phyloP scores from a whole-genome alignment of 257 asterid genomes.

The Ligustrum vulgare region DNA sequence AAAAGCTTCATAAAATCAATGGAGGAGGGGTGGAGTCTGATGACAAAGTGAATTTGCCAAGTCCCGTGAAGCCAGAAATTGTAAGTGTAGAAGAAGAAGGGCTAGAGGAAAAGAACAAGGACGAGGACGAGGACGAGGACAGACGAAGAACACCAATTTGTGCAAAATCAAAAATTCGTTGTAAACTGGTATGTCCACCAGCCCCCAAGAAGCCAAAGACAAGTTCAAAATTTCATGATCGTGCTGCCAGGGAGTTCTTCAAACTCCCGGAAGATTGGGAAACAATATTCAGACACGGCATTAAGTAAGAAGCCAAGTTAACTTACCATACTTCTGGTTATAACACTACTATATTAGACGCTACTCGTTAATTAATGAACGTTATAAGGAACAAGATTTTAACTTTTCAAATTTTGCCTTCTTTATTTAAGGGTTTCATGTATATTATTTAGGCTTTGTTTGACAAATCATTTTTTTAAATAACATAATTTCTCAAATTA shows the following conservation, averaged over 20 bases:
- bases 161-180: conserved; percentile 38
- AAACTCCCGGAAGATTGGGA: conserved; percentile 52
- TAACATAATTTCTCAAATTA: no score
- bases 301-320: background rate
- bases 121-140: conserved; percentile 30
- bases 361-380: background rate
- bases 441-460: conserved; percentile 6
- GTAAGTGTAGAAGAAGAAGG: background rate
- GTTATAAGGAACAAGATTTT: background rate
- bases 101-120: conserved; percentile 29
- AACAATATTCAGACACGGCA: conserved; percentile 27
- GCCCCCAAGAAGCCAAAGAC: conserved; percentile 45
- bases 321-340: background rate
- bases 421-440: conserved; percentile 3
- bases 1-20: conserved; percentile 31
- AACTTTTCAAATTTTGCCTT: background rate
- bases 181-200: conserved; percentile 38
- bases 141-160: conserved; percentile 42
- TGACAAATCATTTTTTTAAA: no score
- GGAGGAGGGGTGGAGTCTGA: conserved; percentile 25
- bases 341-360: background rate
- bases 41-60: background rate
- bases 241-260: conserved; percentile 41
- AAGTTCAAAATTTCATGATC: conserved; percentile 24
- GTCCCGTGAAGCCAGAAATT: conserved; percentile 42